These are phyloP conservation scores for Inonotus hispidus DNA, from an alignment of 1,284 basidiomycete genomes.

Conservation along the genomic window DNA sequence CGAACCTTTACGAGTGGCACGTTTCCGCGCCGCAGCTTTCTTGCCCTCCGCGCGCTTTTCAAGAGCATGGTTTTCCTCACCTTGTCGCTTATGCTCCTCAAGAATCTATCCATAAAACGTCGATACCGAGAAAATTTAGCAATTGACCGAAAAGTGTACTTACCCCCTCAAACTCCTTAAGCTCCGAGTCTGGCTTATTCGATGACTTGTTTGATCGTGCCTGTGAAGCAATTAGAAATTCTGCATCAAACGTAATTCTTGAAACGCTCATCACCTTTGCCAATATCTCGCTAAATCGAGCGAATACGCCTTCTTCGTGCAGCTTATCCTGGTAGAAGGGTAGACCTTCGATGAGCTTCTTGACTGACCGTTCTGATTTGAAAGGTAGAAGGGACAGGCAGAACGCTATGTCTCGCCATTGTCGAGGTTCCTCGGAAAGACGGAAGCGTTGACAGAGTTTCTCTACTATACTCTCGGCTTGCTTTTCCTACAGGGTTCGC, in stretches of 20 bases:
- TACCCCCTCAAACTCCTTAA: conserved; percentile 85
- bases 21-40: conserved; percentile 74
- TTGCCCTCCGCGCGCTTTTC: conserved; percentile 80
- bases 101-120: conserved; percentile 53
- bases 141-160: conserved; percentile 21
- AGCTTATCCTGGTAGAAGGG: conserved; percentile 95
- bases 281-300: conserved; percentile 86
- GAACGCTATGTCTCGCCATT: conserved; percentile 97
- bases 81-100: conserved; percentile 77
- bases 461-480: conserved; percentile 92
- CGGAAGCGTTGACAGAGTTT: conserved; percentile 95
- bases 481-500: conserved; percentile 65
- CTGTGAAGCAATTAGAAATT: conserved; percentile 30
- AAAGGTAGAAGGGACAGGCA: conserved; percentile 93
- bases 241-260: neutral
- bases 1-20: conserved; percentile 41
- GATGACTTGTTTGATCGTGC: conserved; percentile 82
- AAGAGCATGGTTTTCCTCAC: conserved; percentile 86
- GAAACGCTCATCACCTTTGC: conserved; percentile 47
- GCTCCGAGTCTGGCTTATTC: conserved; percentile 83
- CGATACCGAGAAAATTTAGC: conserved; percentile 18
- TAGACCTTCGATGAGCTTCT: conserved; percentile 92
- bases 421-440: conserved; percentile 80
- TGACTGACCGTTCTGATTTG: conserved; percentile 94
- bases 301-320: conserved; percentile 82